These are phyloP conservation scores for Pyricularia pennisetigena DNA, from an alignment of 2,329 filamentous ascomycete species.

Conservation along the genomic window DNA sequence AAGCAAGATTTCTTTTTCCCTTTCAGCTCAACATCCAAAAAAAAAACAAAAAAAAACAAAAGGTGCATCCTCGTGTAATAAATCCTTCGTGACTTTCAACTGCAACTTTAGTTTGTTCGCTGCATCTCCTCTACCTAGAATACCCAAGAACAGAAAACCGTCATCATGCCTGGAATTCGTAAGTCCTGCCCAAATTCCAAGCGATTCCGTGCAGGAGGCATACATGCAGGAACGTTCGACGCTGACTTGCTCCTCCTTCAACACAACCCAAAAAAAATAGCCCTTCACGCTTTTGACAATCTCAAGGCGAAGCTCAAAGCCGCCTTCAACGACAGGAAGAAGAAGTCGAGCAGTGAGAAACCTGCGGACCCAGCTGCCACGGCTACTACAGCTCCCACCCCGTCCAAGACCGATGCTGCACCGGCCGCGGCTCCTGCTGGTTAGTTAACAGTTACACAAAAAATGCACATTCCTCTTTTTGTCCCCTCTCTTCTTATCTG, in stretches of 20 bases:
- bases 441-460: background rate
- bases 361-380: background rate
- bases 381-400: background rate
- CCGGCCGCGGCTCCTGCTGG: conserved; percentile 2
- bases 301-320: conserved; percentile 7
- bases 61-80: background rate
- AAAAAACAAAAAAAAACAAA: background rate
- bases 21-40: background rate
- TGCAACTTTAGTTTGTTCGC: background rate
- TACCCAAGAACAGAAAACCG: background rate
- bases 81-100: background rate
- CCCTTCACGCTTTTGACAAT: conserved; percentile 5
- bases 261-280: background rate
- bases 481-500: background rate
- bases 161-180: conserved; percentile 5
- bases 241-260: background rate
- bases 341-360: conserved; percentile 1
- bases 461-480: background rate
- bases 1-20: background rate
- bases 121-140: background rate
- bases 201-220: background rate
- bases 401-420: conserved; percentile 2
- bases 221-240: background rate
- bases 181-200: background rate
- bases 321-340: conserved; percentile 4